phyloP scores from a whole-genome alignment of 371 early-diverging fungal species.

The Mortierella sp. region DNA sequence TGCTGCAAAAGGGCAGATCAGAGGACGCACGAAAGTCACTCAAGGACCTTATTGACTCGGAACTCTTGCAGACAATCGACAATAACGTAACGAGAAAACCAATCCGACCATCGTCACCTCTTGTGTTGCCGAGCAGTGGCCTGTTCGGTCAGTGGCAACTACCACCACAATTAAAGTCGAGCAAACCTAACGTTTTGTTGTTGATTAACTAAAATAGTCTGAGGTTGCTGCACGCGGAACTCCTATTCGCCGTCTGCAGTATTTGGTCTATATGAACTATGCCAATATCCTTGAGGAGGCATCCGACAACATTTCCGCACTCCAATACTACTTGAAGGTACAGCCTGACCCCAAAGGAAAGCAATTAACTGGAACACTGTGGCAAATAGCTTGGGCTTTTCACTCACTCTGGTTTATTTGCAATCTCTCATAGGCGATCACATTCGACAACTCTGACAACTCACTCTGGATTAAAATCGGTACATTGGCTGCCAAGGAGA shows the following conservation, averaged over 20 bases:
- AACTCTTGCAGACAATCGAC: constrained; percentile 61
- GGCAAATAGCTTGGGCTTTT: not conserved
- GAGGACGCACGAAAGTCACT: constrained; percentile 62
- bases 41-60: constrained; percentile 62
- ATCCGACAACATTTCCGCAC: constrained; percentile 54
- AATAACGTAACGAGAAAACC: constrained; percentile 23
- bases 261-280: constrained; percentile 74
- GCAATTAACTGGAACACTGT: not conserved
- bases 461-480: constrained; percentile 71
- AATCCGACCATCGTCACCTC: not conserved
- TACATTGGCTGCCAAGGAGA: constrained; percentile 55
- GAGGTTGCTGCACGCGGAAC: constrained; percentile 51
- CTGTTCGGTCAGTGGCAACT: not conserved
- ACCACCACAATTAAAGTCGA: not conserved
- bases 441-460: constrained; percentile 68
- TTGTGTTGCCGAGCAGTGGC: not conserved
- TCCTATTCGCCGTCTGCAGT: constrained; percentile 61
- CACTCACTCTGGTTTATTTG: not conserved
- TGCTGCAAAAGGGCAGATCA: constrained; percentile 63
- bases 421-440: constrained; percentile 59
- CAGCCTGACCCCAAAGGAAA: not conserved
- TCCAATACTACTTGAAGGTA: constrained; percentile 69
- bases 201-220: constrained; percentile 15
- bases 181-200: not conserved
- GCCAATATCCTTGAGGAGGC: constrained; percentile 67